Evolutionary conservation across 2,329 filamentous ascomycete genomes (phyloP), one percentile per base, ranked within the genome.

Genomic region (Pyricularia pennisetigena): DNA sequence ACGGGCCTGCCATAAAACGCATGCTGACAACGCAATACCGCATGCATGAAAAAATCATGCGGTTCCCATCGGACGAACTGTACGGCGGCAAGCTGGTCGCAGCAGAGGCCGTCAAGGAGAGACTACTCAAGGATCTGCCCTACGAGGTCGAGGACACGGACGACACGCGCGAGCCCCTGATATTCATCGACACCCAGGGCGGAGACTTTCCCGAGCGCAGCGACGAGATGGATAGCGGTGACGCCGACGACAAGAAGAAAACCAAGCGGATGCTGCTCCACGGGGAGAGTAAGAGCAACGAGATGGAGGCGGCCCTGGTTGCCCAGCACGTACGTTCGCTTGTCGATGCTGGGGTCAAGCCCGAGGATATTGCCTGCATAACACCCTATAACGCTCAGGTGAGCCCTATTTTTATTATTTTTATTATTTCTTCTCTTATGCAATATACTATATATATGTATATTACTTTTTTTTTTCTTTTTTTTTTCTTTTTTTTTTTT

Each of bases 11-110:
- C 4, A 93, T 99, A 80, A 98, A 98, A 81, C 85, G 91, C 67
- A 97, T 98, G 92, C 86, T 99, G 28, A 98, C 93, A 4, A 97
- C 91, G 4, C 95, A 99, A 79, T 99, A 99, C 78, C 93, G 95
- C 54, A 99, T 99, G 95, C 93, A 99, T 76, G 90, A 97, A 75
- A 88, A 84, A 68, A 98, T 99, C 74, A 98, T 98, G 94, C 85
- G 88, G 7, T 99, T 97, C 74, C 94, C 95, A 0, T 97, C 94
- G 0, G 86, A 91, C 70, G 89, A 94, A 75, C 83, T 98, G 12
- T 99, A 99, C 79, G 92, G 92, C 70, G 87, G 86, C 2, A 89
- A 90, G 73, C 85, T 99, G 0, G 81, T 94, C 2, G 94, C 95
- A 0, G 93, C 91, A 1, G 91, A 94, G 4, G 82, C 83, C 0